Percentiles rank a stretch among this genome's conserved stretches.
phyloP scores from a whole-genome alignment of 2,329 filamentous ascomycete genomes.

The Zelopaecilomyces penicillatus region DNA sequence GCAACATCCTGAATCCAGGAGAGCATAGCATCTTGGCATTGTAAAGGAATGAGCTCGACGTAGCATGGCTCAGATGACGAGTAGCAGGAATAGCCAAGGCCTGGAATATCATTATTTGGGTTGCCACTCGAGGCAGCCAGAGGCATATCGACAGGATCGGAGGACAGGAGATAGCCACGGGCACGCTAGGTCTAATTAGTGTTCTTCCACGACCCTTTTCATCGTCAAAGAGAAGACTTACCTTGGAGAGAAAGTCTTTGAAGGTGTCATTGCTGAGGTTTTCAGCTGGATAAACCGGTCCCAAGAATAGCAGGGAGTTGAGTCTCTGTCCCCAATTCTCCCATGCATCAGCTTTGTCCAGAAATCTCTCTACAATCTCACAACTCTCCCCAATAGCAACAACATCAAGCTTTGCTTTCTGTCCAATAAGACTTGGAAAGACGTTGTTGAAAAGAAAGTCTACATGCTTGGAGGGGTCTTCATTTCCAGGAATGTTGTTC shows the following conservation, averaged over 20 bases:
- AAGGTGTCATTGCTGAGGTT: slow-evolving; percentile 37
- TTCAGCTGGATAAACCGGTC: slow-evolving; percentile 32
- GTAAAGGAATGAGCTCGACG: slow-evolving; percentile 54
- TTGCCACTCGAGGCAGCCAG: slow-evolving; percentile 46
- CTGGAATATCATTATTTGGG: slow-evolving; percentile 29
- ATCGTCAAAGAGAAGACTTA: slow-evolving; percentile 20
- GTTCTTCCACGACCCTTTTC: slow-evolving; percentile 11
- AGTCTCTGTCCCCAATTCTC: slow-evolving; percentile 33
- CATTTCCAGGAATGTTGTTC: slow-evolving; percentile 57
- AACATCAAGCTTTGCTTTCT: slow-evolving; percentile 54
- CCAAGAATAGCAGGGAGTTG: slow-evolving; percentile 41
- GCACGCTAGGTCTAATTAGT: slow-evolving; percentile 35
- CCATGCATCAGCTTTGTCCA: slow-evolving; percentile 49
- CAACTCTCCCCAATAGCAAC: slow-evolving; percentile 63
- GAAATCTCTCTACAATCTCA: slow-evolving; percentile 46
- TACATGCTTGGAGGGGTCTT: slow-evolving; percentile 52
- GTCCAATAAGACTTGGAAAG: slow-evolving; percentile 38
- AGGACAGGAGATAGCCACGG: slow-evolving; percentile 52
- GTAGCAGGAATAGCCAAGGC: slow-evolving; percentile 57
- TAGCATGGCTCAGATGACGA: slow-evolving; percentile 55
- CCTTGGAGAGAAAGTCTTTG: slow-evolving; percentile 42
- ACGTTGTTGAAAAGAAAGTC: slow-evolving; percentile 57
- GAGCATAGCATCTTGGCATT: slow-evolving; percentile 44
- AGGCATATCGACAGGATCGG: slow-evolving; percentile 41
- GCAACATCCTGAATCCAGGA: slow-evolving; percentile 54